Percentiles rank a stretch among this genome's conserved stretches.
Evolutionary conservation across 1,284 basidiomycete genomes (phyloP).

Genomic region (Ustilago lituana): DNA sequence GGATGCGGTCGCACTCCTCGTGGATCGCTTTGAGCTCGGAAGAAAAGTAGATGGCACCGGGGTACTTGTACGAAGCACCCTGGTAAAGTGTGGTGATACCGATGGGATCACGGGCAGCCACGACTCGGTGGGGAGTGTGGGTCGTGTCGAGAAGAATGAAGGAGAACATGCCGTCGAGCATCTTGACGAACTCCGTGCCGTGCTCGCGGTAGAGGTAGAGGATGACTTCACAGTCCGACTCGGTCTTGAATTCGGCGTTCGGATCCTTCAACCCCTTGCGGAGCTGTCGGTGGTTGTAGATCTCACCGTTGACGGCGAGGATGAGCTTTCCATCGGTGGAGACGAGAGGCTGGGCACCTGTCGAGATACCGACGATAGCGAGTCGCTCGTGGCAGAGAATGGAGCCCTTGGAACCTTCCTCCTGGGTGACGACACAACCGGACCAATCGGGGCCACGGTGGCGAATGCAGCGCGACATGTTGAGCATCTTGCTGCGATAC

Average conservation of each 20-base stretch:
- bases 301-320: slow-evolving; percentile 97
- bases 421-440: slow-evolving; percentile 62
- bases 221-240: slow-evolving; percentile 98
- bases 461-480: slow-evolving; percentile 65
- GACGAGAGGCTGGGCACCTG: slow-evolving; percentile 93
- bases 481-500: slow-evolving; percentile 65
- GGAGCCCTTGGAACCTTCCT: slow-evolving; percentile 56
- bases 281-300: slow-evolving; percentile 94
- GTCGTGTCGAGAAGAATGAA: slow-evolving; percentile 95
- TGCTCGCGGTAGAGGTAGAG: slow-evolving; percentile 71
- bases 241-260: slow-evolving; percentile 88
- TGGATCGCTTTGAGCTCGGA: slow-evolving; percentile 94
- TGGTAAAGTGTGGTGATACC: slow-evolving; percentile 98
- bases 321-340: slow-evolving; percentile 85
- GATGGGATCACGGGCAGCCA: slow-evolving; percentile 96
- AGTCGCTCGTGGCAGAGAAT: slow-evolving; percentile 72
- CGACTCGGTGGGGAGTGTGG: slow-evolving; percentile 84
- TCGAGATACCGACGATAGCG: slow-evolving; percentile 97
- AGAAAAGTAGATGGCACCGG: slow-evolving; percentile 88
- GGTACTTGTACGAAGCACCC: slow-evolving; percentile 86
- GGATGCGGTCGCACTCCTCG: slow-evolving; percentile 93
- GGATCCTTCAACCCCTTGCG: slow-evolving; percentile 74
- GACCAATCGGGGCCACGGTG: slow-evolving; percentile 68
- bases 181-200: slow-evolving; percentile 67
- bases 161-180: slow-evolving; percentile 98